phyloP scores from a whole-genome alignment of 768 basidiomycete species.

The Multifurca ochricompacta region DNA sequence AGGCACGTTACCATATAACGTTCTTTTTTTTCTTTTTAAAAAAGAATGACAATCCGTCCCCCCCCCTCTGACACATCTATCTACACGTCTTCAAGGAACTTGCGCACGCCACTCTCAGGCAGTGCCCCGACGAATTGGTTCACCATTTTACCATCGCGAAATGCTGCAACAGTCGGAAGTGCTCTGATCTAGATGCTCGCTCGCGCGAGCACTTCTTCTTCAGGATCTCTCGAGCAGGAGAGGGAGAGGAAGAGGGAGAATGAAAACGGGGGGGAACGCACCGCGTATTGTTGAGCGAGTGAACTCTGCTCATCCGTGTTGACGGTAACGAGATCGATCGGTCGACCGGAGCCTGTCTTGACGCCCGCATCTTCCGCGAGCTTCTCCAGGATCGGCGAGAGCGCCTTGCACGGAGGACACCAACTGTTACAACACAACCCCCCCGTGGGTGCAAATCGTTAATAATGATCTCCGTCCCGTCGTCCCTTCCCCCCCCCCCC shows the following conservation, averaged over 20 bases:
- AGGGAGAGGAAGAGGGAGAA: background rate
- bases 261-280: constrained; percentile 21
- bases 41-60: background rate
- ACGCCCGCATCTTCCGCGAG: constrained; percentile 39
- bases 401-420: constrained; percentile 68
- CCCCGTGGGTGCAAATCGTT: background rate
- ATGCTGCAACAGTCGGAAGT: constrained; percentile 76
- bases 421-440: constrained; percentile 40
- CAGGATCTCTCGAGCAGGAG: background rate
- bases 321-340: constrained; percentile 66
- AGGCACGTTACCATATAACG: background rate
- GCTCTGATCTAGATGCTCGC: constrained; percentile 48
- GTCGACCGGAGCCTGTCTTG: constrained; percentile 44
- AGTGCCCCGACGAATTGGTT: constrained; percentile 47
- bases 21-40: no score
- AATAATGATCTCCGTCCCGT: no score
- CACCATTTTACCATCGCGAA: constrained; percentile 54
- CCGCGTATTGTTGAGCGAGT: constrained; percentile 48
- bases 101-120: constrained; percentile 25
- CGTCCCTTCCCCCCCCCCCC: background rate
- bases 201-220: background rate
- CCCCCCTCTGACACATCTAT: background rate
- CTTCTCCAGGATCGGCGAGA: constrained; percentile 62
- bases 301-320: constrained; percentile 49
- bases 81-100: constrained; percentile 24